Evolutionary conservation across 345 rosid species (phyloP).

Genomic region (Gossypium stocksii): DNA sequence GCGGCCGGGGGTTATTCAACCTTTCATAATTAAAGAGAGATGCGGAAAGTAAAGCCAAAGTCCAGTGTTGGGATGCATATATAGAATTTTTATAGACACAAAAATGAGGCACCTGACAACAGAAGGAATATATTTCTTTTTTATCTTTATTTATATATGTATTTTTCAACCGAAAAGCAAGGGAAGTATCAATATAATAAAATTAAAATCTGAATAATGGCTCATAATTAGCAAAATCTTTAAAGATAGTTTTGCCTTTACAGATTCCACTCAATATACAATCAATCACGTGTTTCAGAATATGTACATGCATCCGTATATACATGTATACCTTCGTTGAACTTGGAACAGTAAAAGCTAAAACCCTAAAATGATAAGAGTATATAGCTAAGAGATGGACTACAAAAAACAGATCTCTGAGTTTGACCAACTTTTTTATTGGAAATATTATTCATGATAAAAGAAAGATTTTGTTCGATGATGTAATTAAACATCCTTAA

Average conservation of each 20-base stretch:
- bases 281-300: not conserved
- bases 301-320: not conserved
- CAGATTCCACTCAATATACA: not conserved
- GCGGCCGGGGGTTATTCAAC: not conserved
- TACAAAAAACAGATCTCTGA: not conserved
- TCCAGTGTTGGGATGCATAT: not conserved
- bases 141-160: not conserved
- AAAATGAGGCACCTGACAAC: constrained; percentile 5
- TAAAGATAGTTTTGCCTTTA: not conserved
- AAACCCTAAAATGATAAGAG: not conserved
- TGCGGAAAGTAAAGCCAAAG: not conserved
- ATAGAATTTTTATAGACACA: not conserved
- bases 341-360: not conserved
- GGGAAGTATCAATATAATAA: not conserved
- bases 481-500: too few species aligned
- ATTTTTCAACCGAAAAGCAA: not conserved
- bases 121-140: constrained; percentile 4
- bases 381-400: not conserved
- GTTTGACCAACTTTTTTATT: not conserved
- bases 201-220: constrained; percentile 4
- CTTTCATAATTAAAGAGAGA: constrained; percentile 1
- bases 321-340: not conserved
- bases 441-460: not conserved
- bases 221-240: not conserved
- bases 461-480: too few species aligned